phyloP scores from a whole-genome alignment of 768 basidiomycete species.

The Dictyophora rubrovolvata region DNA sequence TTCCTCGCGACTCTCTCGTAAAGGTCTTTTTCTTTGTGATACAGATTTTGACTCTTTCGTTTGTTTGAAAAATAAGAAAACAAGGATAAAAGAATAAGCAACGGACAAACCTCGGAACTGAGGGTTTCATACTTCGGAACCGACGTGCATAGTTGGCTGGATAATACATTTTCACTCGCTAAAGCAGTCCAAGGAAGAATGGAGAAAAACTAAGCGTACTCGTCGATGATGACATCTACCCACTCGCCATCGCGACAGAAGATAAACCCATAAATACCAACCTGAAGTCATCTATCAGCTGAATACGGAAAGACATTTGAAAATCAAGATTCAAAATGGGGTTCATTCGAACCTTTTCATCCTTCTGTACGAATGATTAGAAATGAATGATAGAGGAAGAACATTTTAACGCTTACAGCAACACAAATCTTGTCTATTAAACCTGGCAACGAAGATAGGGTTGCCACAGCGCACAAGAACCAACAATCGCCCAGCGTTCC shows the following conservation, averaged over 20 bases:
- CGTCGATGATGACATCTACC: constrained; percentile 47
- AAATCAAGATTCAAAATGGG: not conserved
- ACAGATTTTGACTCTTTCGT: constrained; percentile 34
- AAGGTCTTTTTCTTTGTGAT: constrained; percentile 38
- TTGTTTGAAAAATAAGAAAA: too few species aligned
- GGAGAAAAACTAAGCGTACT: constrained; percentile 26
- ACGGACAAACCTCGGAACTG: constrained; percentile 10
- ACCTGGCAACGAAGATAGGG: constrained; percentile 32
- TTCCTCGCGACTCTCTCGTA: constrained; percentile 37
- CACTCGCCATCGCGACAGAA: constrained; percentile 44
- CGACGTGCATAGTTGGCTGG: constrained; percentile 37
- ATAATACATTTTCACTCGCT: not conserved
- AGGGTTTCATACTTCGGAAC: constrained; percentile 47
- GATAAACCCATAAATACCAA: constrained; percentile 50
- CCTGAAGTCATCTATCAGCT: constrained; percentile 13
- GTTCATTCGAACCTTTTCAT: constrained; percentile 21
- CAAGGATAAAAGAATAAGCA: not conserved
- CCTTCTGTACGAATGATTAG: constrained; percentile 23
- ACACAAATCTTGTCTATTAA: constrained; percentile 46
- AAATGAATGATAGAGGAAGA: not conserved
- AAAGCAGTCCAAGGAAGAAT: not conserved
- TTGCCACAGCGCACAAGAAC: constrained; percentile 42
- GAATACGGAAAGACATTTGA: not conserved
- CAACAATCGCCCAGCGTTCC: constrained; percentile 44
- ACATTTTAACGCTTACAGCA: constrained; percentile 23